Evolutionary conservation across 2,329 filamentous ascomycete genomes (phyloP).

Genomic region (Aspergillus piperis): DNA sequence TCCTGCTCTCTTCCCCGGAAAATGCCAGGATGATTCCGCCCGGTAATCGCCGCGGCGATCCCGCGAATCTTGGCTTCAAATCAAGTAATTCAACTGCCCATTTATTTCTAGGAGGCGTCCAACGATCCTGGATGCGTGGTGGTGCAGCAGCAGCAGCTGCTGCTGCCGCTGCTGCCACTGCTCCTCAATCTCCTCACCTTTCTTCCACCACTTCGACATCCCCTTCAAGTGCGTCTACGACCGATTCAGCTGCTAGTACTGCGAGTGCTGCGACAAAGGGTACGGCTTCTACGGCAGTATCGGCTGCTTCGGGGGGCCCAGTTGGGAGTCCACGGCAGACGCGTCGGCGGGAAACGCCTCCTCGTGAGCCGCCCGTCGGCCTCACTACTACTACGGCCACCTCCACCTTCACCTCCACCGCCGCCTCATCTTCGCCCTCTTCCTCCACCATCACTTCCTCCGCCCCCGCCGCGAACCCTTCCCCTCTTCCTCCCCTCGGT

Average conservation of each 20-base stretch:
- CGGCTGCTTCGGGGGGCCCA: background rate
- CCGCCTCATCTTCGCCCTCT: background rate
- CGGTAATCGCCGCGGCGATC: conserved; percentile 14
- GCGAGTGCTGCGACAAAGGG: background rate
- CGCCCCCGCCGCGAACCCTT: background rate
- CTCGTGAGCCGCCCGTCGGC: background rate
- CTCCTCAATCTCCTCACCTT: background rate
- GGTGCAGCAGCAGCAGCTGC: background rate
- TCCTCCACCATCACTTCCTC: conserved; percentile 6
- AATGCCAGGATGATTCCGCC: conserved; percentile 17
- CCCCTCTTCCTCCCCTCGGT: conserved; percentile 1
- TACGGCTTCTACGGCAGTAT: conserved; percentile 20
- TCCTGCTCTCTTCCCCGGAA: background rate
- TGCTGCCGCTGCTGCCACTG: background rate
- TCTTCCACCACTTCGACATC: background rate
- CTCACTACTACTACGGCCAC: conserved; percentile 6
- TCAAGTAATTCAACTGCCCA: conserved; percentile 43
- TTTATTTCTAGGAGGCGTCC: conserved; percentile 41
- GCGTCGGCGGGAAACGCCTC: background rate
- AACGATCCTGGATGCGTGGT: conserved; percentile 43
- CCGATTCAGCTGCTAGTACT: conserved; percentile 5
- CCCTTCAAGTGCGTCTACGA: background rate
- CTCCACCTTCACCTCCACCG: background rate
- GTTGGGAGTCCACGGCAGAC: background rate
- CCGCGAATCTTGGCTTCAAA: conserved; percentile 18